Percentiles rank a stretch among this genome's conserved stretches.
Conservation (phyloP, 257 asterid species). For the Fraxinus pennsylvanica region DNA sequence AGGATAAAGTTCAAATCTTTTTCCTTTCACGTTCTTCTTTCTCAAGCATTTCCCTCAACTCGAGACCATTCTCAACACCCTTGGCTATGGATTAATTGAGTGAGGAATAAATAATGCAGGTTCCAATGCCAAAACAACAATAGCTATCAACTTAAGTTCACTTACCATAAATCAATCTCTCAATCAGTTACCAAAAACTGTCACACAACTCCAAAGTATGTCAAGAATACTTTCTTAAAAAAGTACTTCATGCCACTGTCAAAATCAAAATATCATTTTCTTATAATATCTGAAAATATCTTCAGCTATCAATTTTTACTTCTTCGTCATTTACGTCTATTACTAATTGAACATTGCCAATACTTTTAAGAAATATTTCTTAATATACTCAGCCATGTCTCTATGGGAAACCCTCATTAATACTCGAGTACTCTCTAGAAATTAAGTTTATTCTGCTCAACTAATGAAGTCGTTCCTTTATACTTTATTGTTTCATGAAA, state of each 20-base stretch:
- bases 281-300: background rate
- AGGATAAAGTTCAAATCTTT: no score
- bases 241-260: background rate
- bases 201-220: background rate
- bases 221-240: background rate
- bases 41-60: conserved; percentile 23
- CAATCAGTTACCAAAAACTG: conserved; percentile 38
- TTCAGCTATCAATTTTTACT: background rate
- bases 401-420: background rate
- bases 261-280: background rate
- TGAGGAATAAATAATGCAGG: conserved; percentile 11
- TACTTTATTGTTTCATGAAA: background rate
- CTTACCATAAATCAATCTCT: conserved; percentile 69
- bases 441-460: background rate
- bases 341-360: background rate
- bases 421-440: background rate
- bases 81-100: conserved; percentile 49
- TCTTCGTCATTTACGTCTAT: background rate
- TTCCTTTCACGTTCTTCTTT: no score
- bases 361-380: no score
- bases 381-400: background rate
- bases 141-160: conserved; percentile 4
- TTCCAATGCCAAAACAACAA: conserved; percentile 18
- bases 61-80: conserved; percentile 79
- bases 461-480: background rate